These are phyloP conservation scores for Smittium culicis DNA, from an alignment of 371 early-diverging fungal species.

Conservation along the genomic window DNA sequence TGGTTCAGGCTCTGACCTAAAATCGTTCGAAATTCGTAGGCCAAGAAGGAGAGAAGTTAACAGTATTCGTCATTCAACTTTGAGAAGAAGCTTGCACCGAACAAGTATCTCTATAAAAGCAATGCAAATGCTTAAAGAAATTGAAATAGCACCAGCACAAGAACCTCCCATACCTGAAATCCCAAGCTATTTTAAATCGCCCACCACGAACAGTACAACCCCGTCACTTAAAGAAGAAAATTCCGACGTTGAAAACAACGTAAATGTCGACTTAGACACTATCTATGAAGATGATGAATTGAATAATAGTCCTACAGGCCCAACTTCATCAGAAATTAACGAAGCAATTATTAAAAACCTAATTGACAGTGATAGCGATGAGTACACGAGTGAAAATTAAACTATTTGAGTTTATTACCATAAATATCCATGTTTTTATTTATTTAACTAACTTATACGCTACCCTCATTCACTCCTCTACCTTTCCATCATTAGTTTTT, in stretches of 20 bases:
- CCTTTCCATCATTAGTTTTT: too few species aligned
- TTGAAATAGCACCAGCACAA: conserved; percentile 28
- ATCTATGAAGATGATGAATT: not conserved
- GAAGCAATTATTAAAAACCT: not conserved
- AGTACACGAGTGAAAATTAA: not conserved
- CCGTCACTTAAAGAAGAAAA: not conserved
- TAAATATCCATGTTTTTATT: too few species aligned
- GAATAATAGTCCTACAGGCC: not conserved
- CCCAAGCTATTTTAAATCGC: too few species aligned
- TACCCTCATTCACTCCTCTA: too few species aligned
- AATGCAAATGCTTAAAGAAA: conserved; percentile 51
- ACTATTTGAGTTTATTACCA: too few species aligned
- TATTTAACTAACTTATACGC: too few species aligned
- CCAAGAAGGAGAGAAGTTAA: conserved; percentile 31
- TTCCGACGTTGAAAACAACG: not conserved
- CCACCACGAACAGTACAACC: too few species aligned
- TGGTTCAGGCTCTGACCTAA: conserved; percentile 52
- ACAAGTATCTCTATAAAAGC: conserved; percentile 50
- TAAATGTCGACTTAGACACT: not conserved
- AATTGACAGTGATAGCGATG: not conserved
- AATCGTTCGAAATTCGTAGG: conserved; percentile 32
- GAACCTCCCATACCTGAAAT: not conserved
- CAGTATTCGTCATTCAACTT: conserved; percentile 41
- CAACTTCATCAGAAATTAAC: not conserved
- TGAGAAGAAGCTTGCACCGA: conserved; percentile 40